These are phyloP conservation scores for Ascochyta fabae DNA, from an alignment of 2,329 filamentous ascomycete species.

Conservation along the genomic window DNA sequence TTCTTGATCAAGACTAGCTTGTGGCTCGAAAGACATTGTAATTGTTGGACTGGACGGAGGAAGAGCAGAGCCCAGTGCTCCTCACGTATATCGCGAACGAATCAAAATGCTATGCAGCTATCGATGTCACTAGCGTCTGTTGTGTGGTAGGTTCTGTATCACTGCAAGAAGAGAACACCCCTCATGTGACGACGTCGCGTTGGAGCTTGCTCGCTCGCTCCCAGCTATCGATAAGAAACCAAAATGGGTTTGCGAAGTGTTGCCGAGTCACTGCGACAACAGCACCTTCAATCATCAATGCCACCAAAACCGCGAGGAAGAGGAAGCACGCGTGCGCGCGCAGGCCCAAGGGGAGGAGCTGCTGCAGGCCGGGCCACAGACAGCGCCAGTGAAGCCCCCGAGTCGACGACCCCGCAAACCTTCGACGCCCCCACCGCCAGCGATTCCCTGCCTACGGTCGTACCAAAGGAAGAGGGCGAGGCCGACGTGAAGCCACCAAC, in stretches of 20 bases:
- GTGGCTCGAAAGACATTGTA: conserved; percentile 30
- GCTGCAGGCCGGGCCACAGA: conserved; percentile 18
- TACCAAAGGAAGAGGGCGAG: conserved; percentile 32
- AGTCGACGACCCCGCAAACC: conserved; percentile 25
- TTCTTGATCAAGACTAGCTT: conserved; percentile 13
- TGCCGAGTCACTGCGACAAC: conserved; percentile 18
- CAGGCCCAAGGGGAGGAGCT: conserved; percentile 29
- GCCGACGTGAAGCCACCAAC: conserved; percentile 22
- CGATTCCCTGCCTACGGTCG: conserved; percentile 7
- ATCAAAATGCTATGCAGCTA: conserved; percentile 7
- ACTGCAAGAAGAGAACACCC: not conserved
- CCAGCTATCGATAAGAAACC: conserved; percentile 40
- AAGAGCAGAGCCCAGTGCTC: conserved; percentile 9
- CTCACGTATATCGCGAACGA: conserved; percentile 7
- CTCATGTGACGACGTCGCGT: conserved; percentile 35
- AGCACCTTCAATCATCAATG: conserved; percentile 28
- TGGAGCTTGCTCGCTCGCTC: not conserved
- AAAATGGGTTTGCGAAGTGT: conserved; percentile 25
- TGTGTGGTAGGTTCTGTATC: not conserved
- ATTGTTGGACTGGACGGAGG: conserved; percentile 31
- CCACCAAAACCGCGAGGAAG: conserved; percentile 41
- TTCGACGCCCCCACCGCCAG: conserved; percentile 16
- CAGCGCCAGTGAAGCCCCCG: conserved; percentile 19
- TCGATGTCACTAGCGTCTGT: not conserved
- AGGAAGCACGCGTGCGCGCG: conserved; percentile 30